A percentile compares a stretch with the other conserved stretches of the same genome.
These are phyloP conservation scores for Claviceps cyperi DNA, from an alignment of 2,329 filamentous ascomycete species.

Conservation along the genomic window DNA sequence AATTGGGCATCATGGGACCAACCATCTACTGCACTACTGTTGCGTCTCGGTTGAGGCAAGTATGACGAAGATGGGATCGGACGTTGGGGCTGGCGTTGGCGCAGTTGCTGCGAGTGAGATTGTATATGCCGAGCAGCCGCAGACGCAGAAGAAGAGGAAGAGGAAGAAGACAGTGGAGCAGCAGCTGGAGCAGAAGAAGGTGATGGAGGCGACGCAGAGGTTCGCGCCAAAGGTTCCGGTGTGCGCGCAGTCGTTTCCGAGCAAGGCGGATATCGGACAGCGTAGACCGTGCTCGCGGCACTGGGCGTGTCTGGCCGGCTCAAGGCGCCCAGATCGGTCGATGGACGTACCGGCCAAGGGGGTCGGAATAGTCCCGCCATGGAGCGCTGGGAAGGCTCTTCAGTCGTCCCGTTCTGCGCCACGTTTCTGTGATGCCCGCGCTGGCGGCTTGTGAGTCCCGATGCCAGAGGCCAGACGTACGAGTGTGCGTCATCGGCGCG, in stretches of 20 bases:
- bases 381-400: constrained; percentile 14
- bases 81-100: constrained; percentile 7
- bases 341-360: constrained; percentile 42
- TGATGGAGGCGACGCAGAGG: constrained; percentile 21
- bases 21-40: constrained; percentile 13
- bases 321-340: constrained; percentile 39
- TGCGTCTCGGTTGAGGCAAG: neutral
- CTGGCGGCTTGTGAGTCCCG: constrained; percentile 14
- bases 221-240: constrained; percentile 26
- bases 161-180: neutral
- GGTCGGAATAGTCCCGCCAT: constrained; percentile 29
- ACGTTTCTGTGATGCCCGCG: constrained; percentile 10
- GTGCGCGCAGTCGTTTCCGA: constrained; percentile 36
- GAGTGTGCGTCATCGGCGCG: constrained; percentile 1
- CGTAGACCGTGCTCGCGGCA: constrained; percentile 49
- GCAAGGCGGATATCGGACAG: constrained; percentile 44
- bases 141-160: neutral
- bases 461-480: constrained; percentile 16
- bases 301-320: constrained; percentile 50
- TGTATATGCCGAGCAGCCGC: neutral
- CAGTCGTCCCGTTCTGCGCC: constrained; percentile 9
- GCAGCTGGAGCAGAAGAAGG: neutral
- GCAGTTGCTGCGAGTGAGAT: neutral
- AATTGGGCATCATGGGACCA: constrained; percentile 21
- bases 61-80: neutral